Percentiles rank a stretch among this genome's conserved stretches.
phyloP scores from a whole-genome alignment of 2,329 filamentous ascomycete species.

The Beauveria australis region DNA sequence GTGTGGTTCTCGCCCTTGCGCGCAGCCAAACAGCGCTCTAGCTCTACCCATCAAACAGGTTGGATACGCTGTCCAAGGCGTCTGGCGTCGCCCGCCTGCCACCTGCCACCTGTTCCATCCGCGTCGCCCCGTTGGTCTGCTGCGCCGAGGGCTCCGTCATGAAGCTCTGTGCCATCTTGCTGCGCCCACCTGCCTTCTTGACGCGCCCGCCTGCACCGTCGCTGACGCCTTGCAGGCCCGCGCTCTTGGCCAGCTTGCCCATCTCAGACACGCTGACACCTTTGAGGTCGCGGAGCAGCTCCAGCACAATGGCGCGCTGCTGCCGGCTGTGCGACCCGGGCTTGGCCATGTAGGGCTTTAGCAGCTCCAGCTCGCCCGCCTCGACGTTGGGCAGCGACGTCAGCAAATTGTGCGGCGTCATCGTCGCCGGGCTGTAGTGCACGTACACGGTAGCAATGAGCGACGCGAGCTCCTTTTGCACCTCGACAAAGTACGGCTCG shows the following conservation, averaged over 20 bases:
- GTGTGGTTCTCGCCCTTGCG: not conserved
- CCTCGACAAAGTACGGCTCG: conserved; percentile 92
- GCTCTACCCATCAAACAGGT: conserved; percentile 35
- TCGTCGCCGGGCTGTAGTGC: conserved; percentile 61
- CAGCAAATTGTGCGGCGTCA: conserved; percentile 68
- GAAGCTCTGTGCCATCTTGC: conserved; percentile 58
- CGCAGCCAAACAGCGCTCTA: not conserved
- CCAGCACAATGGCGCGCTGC: conserved; percentile 73
- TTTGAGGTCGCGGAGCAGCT: conserved; percentile 76
- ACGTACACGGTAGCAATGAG: conserved; percentile 81
- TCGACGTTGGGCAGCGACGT: conserved; percentile 71
- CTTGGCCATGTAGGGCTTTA: conserved; percentile 52
- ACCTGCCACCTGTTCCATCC: conserved; percentile 20
- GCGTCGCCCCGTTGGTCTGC: conserved; percentile 21
- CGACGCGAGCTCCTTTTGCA: conserved; percentile 83
- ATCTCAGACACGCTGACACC: conserved; percentile 91
- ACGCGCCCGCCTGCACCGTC: conserved; percentile 21
- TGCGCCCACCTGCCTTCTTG: conserved; percentile 37
- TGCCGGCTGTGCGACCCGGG: conserved; percentile 57
- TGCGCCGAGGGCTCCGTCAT: conserved; percentile 44
- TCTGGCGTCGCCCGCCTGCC: conserved; percentile 37
- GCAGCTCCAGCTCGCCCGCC: conserved; percentile 55
- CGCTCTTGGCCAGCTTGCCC: conserved; percentile 64
- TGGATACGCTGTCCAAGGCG: conserved; percentile 46
- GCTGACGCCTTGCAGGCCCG: conserved; percentile 20